Conservation (phyloP, 345 rosid genomes). For the rapeseed (Brassica napus) region Da-Ae NC_063448.1:46356001-46356500, state of each 20-base stretch:
- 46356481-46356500: conserved; percentile 98
- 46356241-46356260: conserved; percentile 62
- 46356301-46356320: conserved; percentile 76
- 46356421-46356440: conserved; percentile 80
- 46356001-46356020: conserved; percentile 91
- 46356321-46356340: conserved; percentile 49
- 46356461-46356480: conserved; percentile 82
- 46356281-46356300: conserved; percentile 62
- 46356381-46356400: conserved; percentile 55
- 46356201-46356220: conserved; percentile 39
- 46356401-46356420: conserved; percentile 82
- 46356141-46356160: conserved; percentile 26
- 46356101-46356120: conserved; percentile 38
- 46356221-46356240: conserved; percentile 48
- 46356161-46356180: conserved; percentile 20
- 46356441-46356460: conserved; percentile 72
- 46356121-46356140: conserved; percentile 29
- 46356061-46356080: conserved; percentile 51
- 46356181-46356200: conserved; percentile 3
- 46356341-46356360: conserved; percentile 39
- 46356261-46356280: conserved; percentile 49
- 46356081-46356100: conserved; percentile 60
- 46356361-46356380: conserved; percentile 47
- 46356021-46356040: conserved; percentile 85
- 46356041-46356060: conserved; percentile 70